Conservation (phyloP, 2,329 filamentous ascomycete species). For the Xylaria sp. region DNA sequence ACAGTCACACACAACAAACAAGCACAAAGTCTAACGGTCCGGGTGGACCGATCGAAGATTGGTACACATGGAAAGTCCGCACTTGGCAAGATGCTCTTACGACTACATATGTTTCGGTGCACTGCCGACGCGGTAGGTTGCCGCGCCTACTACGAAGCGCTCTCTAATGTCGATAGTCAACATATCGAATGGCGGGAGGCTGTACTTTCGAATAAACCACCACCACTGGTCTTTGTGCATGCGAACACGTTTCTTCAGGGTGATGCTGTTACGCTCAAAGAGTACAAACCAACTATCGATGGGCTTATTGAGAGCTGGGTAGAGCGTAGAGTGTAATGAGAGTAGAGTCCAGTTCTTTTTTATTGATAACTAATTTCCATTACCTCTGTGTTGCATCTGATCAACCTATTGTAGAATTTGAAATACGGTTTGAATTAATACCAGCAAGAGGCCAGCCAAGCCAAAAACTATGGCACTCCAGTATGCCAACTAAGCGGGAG, state of each 20-base stretch:
- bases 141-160: slow-evolving; percentile 66
- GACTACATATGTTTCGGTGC: slow-evolving; percentile 70
- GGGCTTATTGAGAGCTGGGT: slow-evolving; percentile 65
- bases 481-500: too few species aligned
- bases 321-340: slow-evolving; percentile 46
- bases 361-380: too few species aligned
- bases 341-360: too few species aligned
- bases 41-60: slow-evolving; percentile 68
- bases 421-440: too few species aligned
- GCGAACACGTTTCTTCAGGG: slow-evolving; percentile 64
- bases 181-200: slow-evolving; percentile 65
- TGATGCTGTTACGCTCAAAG: slow-evolving; percentile 59
- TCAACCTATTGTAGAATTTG: too few species aligned
- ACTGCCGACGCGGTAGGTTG: slow-evolving; percentile 68
- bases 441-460: too few species aligned
- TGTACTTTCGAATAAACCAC: slow-evolving; percentile 66
- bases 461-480: too few species aligned
- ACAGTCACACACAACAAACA: slow-evolving; percentile 59
- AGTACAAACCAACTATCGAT: slow-evolving; percentile 66
- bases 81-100: slow-evolving; percentile 67
- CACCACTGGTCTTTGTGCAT: slow-evolving; percentile 71
- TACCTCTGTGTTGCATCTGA: too few species aligned
- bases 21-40: slow-evolving; percentile 62
- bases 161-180: slow-evolving; percentile 65
- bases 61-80: slow-evolving; percentile 65